Evolutionary conservation across 495 filamentous ascomycete species (phyloP).

Genomic region (Jackrogersella minutella): DNA sequence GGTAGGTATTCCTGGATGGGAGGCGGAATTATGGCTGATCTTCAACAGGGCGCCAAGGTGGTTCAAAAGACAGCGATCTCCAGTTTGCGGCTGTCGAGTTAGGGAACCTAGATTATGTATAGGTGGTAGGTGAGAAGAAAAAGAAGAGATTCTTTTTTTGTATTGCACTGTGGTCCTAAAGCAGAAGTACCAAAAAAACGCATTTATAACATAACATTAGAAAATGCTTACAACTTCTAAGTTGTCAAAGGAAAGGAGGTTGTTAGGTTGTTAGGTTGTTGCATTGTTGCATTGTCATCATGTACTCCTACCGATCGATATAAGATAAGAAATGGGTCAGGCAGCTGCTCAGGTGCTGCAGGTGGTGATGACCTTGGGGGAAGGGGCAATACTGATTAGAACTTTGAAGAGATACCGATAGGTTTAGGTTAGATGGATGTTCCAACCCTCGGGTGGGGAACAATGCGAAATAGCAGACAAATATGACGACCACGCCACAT

Average conservation of each 20-base stretch:
- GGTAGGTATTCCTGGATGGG: not conserved
- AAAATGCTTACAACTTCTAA: too few relatives aligned
- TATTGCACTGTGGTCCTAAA: too few relatives aligned
- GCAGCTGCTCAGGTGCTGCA: not conserved
- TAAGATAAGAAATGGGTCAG: slow-evolving; percentile 5
- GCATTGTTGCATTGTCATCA: not conserved
- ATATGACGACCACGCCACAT: slow-evolving; percentile 26
- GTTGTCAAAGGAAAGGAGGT: not conserved
- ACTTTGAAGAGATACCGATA: too few relatives aligned
- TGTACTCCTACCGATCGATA: slow-evolving; percentile 4
- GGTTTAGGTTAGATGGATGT: slow-evolving; percentile 2
- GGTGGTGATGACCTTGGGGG: slow-evolving; percentile 10
- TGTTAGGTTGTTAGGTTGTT: too few relatives aligned
- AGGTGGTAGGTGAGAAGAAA: not conserved
- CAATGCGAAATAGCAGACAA: slow-evolving; percentile 4
- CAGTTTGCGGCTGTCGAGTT: slow-evolving; percentile 22
- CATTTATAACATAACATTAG: too few relatives aligned
- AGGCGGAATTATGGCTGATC: slow-evolving; percentile 29
- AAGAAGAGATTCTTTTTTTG: not conserved
- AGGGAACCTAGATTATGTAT: too few relatives aligned
- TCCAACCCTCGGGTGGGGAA: slow-evolving; percentile 21
- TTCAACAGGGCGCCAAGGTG: slow-evolving; percentile 36
- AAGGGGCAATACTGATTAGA: not conserved
- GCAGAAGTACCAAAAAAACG: too few relatives aligned
- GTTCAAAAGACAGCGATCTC: slow-evolving; percentile 18